Percentiles rank a stretch among this genome's conserved stretches.
Conservation (phyloP, 805 yeast species). For the Teunomyces stri region DNA sequence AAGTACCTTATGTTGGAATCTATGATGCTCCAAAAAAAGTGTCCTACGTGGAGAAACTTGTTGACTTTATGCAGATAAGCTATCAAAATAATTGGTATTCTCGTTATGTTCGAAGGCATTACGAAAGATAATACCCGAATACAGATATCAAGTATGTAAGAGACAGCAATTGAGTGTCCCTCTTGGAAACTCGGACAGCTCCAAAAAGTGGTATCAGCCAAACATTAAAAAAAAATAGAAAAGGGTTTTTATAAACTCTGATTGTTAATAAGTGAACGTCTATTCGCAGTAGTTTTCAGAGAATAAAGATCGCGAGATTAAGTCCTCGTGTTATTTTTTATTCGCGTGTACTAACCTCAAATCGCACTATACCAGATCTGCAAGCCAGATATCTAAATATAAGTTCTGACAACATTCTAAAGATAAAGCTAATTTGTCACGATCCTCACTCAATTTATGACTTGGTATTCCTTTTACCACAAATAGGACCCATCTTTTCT, state of each 20-base stretch:
- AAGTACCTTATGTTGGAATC: neutral
- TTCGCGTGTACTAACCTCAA: neutral
- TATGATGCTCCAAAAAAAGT: neutral
- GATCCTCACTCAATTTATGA: neutral
- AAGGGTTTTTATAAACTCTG: too few species aligned
- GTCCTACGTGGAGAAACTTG: neutral
- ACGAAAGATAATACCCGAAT: neutral
- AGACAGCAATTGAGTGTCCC: too few species aligned
- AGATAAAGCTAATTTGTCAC: neutral
- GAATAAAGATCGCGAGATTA: too few species aligned
- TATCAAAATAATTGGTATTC: slow-evolving; percentile 3
- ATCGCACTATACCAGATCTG: neutral
- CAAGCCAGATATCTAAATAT: too few species aligned
- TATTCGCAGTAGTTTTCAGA: too few species aligned
- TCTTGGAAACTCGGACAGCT: too few species aligned
- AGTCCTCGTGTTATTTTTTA: neutral
- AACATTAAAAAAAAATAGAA: too few species aligned
- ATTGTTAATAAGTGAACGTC: too few species aligned
- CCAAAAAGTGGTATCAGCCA: too few species aligned
- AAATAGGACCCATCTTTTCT: neutral
- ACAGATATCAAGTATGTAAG: too few species aligned
- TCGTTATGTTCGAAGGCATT: neutral
- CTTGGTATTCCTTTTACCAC: neutral
- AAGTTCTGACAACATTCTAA: too few species aligned
- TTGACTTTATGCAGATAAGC: neutral